These are phyloP conservation scores for Coleophoma cylindrospora DNA, from an alignment of 2,329 filamentous ascomycete genomes.

Conservation along the genomic window DNA sequence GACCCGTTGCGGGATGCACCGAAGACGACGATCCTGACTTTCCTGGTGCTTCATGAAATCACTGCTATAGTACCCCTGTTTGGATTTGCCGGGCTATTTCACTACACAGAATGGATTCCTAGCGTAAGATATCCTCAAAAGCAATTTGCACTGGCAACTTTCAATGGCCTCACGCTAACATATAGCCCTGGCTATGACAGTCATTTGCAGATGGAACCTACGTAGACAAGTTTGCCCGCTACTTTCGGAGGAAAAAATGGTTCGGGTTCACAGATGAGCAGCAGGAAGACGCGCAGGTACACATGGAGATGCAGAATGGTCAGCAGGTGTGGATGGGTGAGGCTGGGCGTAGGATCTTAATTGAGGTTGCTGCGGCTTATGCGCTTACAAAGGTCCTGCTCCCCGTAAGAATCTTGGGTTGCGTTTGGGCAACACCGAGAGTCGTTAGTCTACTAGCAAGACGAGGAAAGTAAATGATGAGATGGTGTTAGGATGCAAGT, in stretches of 20 bases:
- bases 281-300: slow-evolving; percentile 2
- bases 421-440: slow-evolving; percentile 87
- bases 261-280: slow-evolving; percentile 48
- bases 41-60: slow-evolving; percentile 85
- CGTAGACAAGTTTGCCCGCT: slow-evolving; percentile 63
- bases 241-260: slow-evolving; percentile 77
- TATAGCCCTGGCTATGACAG: slow-evolving; percentile 6
- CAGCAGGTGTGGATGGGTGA: slow-evolving; percentile 20
- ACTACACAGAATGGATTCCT: slow-evolving; percentile 74
- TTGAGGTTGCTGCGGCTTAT: slow-evolving; percentile 82
- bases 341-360: slow-evolving; percentile 40
- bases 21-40: slow-evolving; percentile 76
- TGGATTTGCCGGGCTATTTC: slow-evolving; percentile 70
- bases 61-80: slow-evolving; percentile 81
- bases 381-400: slow-evolving; percentile 83
- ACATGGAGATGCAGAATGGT: slow-evolving; percentile 29
- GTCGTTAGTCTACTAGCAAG: slow-evolving; percentile 59
- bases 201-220: slow-evolving; percentile 30
- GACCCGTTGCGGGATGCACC: slow-evolving; percentile 69
- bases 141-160: no score
- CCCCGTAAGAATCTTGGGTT: slow-evolving; percentile 69
- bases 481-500: no score
- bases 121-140: slow-evolving; percentile 8
- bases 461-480: slow-evolving; percentile 25
- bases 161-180: no score